These are phyloP conservation scores for Basidiobolus meristosporus DNA, from an alignment of 371 early-diverging fungal genomes.

Conservation along the genomic window DNA sequence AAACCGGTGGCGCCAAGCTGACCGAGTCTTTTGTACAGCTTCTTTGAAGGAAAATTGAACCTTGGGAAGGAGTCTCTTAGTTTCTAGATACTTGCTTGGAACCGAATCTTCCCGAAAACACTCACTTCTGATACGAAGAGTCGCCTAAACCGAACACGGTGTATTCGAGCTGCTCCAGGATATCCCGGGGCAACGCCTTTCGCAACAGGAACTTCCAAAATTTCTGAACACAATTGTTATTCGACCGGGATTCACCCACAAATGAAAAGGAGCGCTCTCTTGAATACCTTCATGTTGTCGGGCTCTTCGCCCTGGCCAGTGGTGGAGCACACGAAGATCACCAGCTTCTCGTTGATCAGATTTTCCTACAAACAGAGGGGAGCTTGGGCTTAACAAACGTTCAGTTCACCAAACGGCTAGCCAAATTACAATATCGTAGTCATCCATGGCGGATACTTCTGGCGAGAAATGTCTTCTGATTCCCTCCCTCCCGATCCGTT, in stretches of 20 bases:
- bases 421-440: slow-evolving; percentile 36
- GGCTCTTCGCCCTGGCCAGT: slow-evolving; percentile 92
- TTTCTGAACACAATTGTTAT: slow-evolving; percentile 9
- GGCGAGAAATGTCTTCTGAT: slow-evolving; percentile 47
- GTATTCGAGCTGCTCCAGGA: slow-evolving; percentile 39
- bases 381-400: neutral
- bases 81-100: too few species aligned
- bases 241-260: neutral
- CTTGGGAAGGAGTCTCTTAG: slow-evolving; percentile 13
- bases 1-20: slow-evolving; percentile 77
- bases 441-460: slow-evolving; percentile 53
- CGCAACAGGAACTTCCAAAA: slow-evolving; percentile 83
- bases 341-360: slow-evolving; percentile 35
- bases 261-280: neutral
- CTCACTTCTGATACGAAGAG: slow-evolving; percentile 71
- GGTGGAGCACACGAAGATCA: slow-evolving; percentile 80
- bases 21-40: slow-evolving; percentile 65
- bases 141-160: slow-evolving; percentile 92
- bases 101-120: neutral
- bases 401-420: neutral
- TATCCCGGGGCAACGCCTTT: slow-evolving; percentile 44
- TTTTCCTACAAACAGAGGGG: slow-evolving; percentile 13
- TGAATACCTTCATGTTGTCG: slow-evolving; percentile 67
- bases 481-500: slow-evolving; percentile 53
- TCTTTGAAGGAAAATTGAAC: slow-evolving; percentile 92